A percentile compares a stretch with the other conserved stretches of the same genome.
These are phyloP conservation scores for Alternaria gaisen DNA, from an alignment of 2,329 filamentous ascomycete species.

Conservation along the genomic window DNA sequence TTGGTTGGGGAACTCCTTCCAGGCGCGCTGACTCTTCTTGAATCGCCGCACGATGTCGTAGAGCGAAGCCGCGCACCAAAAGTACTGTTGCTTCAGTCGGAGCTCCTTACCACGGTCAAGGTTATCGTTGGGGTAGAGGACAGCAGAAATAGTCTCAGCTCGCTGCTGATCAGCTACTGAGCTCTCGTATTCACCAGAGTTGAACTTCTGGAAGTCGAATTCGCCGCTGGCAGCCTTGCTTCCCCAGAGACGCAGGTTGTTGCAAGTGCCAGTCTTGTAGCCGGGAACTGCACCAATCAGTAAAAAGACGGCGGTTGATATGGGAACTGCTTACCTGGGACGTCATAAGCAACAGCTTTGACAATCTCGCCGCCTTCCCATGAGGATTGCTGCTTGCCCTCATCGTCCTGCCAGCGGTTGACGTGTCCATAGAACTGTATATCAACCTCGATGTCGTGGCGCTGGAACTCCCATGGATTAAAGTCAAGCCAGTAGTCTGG, in stretches of 20 bases:
- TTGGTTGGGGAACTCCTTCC: constrained; percentile 92
- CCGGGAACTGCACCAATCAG: constrained; percentile 75
- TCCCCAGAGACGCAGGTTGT: constrained; percentile 96
- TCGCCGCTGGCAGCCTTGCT: constrained; percentile 97
- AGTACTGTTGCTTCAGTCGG: constrained; percentile 98
- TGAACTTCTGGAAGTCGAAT: constrained; percentile 99
- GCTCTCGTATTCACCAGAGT: constrained; percentile 96
- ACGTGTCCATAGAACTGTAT: constrained; percentile 96
- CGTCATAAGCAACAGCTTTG: constrained; percentile 90
- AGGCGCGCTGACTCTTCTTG: constrained; percentile 93
- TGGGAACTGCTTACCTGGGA: constrained; percentile 57
- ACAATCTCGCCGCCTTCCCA: constrained; percentile 97
- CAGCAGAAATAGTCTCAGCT: constrained; percentile 98
- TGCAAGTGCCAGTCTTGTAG: constrained; percentile 87
- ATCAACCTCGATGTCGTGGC: constrained; percentile 94
- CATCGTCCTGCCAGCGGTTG: constrained; percentile 73
- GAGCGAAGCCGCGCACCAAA: constrained; percentile 97
- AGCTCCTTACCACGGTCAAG: constrained; percentile 96
- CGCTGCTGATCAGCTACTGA: constrained; percentile 98
- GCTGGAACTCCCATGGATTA: constrained; percentile 98
- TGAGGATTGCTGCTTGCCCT: constrained; percentile 75
- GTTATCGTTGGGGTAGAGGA: constrained; percentile 97
- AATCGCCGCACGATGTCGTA: constrained; percentile 97
- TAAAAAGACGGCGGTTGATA: background rate
- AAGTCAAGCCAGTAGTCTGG: constrained; percentile 99